Conservation (phyloP, 768 basidiomycete genomes). For the Kwoniella sp. region DNA sequence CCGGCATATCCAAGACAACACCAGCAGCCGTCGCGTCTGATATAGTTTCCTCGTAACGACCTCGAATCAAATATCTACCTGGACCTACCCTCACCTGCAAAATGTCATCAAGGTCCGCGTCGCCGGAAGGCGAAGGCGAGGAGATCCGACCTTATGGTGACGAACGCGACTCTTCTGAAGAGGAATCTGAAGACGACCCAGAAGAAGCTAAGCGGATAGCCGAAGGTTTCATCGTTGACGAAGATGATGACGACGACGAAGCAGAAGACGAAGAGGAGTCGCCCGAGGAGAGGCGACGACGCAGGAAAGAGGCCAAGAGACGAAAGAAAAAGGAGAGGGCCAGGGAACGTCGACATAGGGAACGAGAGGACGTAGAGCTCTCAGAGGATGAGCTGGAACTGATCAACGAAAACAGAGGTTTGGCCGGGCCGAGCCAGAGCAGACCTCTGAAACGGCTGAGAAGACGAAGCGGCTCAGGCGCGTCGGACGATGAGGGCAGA, state of each 20-base stretch:
- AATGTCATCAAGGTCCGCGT: slow-evolving; percentile 48
- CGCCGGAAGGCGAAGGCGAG: slow-evolving; percentile 53
- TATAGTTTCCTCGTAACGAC: background rate
- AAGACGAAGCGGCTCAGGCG: slow-evolving; percentile 73
- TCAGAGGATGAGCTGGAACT: slow-evolving; percentile 88
- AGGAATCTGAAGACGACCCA: slow-evolving; percentile 77
- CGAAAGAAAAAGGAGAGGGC: slow-evolving; percentile 64
- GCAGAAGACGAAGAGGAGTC: slow-evolving; percentile 64
- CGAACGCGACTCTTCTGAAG: slow-evolving; percentile 54
- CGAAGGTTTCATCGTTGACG: slow-evolving; percentile 91
- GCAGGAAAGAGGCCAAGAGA: slow-evolving; percentile 61
- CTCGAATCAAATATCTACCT: background rate
- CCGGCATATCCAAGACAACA: no score
- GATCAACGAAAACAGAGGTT: slow-evolving; percentile 80
- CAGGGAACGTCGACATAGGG: slow-evolving; percentile 61
- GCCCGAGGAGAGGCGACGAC: slow-evolving; percentile 60
- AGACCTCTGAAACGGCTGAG: slow-evolving; percentile 75
- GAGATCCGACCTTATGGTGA: slow-evolving; percentile 53
- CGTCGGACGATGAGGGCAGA: slow-evolving; percentile 61
- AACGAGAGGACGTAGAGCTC: slow-evolving; percentile 61
- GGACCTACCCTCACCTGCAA: background rate
- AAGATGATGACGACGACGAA: slow-evolving; percentile 83
- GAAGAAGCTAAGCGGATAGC: slow-evolving; percentile 78
- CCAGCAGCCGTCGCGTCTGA: no score
- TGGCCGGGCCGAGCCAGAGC: slow-evolving; percentile 61